A percentile compares a stretch with the other conserved stretches of the same genome.
Conservation (phyloP, 176 grass and related monocot species). For the Eleusine coracana region DNA sequence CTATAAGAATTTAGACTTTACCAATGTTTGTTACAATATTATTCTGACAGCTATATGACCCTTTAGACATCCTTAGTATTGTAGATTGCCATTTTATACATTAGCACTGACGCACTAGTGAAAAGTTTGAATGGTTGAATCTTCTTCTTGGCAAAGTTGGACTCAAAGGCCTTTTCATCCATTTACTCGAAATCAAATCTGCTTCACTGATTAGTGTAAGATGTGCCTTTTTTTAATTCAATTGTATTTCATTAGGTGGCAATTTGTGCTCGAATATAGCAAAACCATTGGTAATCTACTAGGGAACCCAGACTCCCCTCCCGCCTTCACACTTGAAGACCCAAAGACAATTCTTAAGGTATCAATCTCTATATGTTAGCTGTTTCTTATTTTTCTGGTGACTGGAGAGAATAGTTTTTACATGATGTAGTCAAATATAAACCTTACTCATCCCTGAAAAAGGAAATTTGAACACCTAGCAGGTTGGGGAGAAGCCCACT, state of each 20-base stretch:
- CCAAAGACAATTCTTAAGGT: conserved; percentile 82
- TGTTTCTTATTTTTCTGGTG: conserved; percentile 21
- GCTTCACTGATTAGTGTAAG: background rate
- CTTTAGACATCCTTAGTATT: background rate
- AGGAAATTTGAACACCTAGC: conserved; percentile 30
- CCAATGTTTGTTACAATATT: background rate
- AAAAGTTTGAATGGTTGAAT: conserved; percentile 3
- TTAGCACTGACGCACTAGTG: background rate
- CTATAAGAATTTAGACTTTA: conserved; percentile 11
- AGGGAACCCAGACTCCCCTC: conserved; percentile 43
- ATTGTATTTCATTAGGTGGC: conserved; percentile 60
- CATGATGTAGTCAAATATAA: conserved; percentile 15
- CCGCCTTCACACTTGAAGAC: conserved; percentile 58
- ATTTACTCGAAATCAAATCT: background rate
- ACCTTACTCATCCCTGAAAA: conserved; percentile 13
- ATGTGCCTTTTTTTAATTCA: conserved; percentile 7
- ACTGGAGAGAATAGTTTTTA: background rate
- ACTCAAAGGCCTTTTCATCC: background rate
- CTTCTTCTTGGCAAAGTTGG: background rate
- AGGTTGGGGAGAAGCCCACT: conserved; percentile 63
- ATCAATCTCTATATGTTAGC: background rate
- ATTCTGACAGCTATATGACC: background rate
- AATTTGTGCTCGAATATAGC: conserved; percentile 91
- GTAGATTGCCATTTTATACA: conserved; percentile 2
- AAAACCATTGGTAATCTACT: conserved; percentile 72